These are phyloP conservation scores for Kalmanozyma brasiliensis DNA, from an alignment of 1,284 basidiomycete genomes.

Conservation along the genomic window DNA sequence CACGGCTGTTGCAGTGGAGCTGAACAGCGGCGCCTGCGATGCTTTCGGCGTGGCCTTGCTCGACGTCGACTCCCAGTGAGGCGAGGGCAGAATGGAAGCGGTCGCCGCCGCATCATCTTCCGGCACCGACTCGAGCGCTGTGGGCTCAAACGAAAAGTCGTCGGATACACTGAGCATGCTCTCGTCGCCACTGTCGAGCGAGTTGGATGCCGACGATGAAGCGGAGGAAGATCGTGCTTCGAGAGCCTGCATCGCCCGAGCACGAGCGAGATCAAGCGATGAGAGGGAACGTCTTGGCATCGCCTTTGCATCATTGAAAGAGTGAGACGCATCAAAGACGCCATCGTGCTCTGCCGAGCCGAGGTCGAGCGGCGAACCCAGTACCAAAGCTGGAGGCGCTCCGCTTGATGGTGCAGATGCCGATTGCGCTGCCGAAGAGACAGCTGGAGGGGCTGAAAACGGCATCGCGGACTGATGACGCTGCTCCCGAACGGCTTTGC, in stretches of 20 bases:
- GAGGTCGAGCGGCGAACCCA: slow-evolving; percentile 43
- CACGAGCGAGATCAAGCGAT: slow-evolving; percentile 38
- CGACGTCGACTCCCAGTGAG: slow-evolving; percentile 24
- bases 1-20: slow-evolving; percentile 7
- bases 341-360: slow-evolving; percentile 28
- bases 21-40: slow-evolving; percentile 10
- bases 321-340: slow-evolving; percentile 29
- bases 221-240: slow-evolving; percentile 24
- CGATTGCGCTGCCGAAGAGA: not conserved
- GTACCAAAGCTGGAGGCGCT: slow-evolving; percentile 11
- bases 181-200: slow-evolving; percentile 28
- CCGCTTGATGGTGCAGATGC: not conserved
- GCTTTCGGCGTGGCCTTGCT: slow-evolving; percentile 34
- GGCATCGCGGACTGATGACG: slow-evolving; percentile 19
- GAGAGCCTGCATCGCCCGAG: slow-evolving; percentile 28
- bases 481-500: slow-evolving; percentile 29
- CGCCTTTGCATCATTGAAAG: slow-evolving; percentile 9
- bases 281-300: slow-evolving; percentile 27
- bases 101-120: slow-evolving; percentile 19
- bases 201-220: slow-evolving; percentile 6
- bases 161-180: slow-evolving; percentile 19
- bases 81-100: slow-evolving; percentile 3
- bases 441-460: not conserved
- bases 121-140: slow-evolving; percentile 37
- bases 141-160: slow-evolving; percentile 44